Base-by-base conservation (phyloP, 2,329 filamentous ascomycete genomes). In the Aplosporella prunicola region DNA sequence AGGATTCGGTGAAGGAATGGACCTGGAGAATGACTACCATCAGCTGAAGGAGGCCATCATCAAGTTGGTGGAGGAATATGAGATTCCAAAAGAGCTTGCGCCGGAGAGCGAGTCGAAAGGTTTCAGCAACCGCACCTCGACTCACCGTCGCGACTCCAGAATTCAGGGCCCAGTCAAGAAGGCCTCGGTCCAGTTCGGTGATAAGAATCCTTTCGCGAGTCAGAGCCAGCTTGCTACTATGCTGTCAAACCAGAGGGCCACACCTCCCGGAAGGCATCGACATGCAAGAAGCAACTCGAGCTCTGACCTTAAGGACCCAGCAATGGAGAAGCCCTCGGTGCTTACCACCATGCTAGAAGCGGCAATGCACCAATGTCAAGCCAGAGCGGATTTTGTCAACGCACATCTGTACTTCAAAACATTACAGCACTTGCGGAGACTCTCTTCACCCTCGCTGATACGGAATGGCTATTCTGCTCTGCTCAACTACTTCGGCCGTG, bases 371-470 rank as follows among this genome's bases (percentile, higher is more conserved):
- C 81, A 85, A 54, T 87, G 83, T 39, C 78, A 83, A 48, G 77
- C 81, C 16, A 76, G 82, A 43, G 82, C 82, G 0, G 85, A 93
- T 54, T 94, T 87, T 50, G 77, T 91, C 33, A 80, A 80, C 20
- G 82, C 85, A 1, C 84, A 93, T 48, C 71, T 84, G 35, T 94
- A 89, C 64, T 89, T 83, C 78, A 82, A 80, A 53, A 87, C 85
- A 0, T 64, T 89, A 18, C 77, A 83, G 43, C 80, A 86, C 44
- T 69, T 93, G 13, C 75, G 76, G 47, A 71, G 70, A 37, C 59
- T 82, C 39, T 68, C 66, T 27, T 78, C 73, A 11, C 65, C 72
- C 5, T 79, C 58, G 36, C 59, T 86, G 20, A 75, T 74, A 16
- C 69, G 72, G 37, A 71, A 86, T 52, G 76, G 82, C 20, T 83